A percentile compares a stretch with the other conserved stretches of the same genome.
Conservation (phyloP, 1,139 yeast species). For the Lipomyces yarrowii region DNA sequence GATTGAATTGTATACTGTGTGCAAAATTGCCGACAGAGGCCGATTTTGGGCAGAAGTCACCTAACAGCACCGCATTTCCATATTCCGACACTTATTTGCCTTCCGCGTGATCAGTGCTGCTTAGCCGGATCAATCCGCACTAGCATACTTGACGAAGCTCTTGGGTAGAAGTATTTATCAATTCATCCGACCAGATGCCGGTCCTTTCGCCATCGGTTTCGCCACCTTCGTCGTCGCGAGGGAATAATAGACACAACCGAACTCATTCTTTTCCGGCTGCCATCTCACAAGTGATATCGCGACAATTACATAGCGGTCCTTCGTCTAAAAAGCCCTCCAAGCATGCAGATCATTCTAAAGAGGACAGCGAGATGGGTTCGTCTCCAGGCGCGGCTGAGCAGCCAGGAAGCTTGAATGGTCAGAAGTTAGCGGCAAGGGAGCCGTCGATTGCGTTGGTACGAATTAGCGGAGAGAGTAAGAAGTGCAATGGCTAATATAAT, state of each 20-base stretch:
- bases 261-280: constrained; percentile 9
- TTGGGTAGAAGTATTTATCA: neutral
- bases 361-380: neutral
- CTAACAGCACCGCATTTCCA: neutral
- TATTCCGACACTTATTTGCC: neutral
- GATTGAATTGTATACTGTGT: neutral
- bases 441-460: neutral
- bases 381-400: neutral
- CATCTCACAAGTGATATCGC: constrained; percentile 15
- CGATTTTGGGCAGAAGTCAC: neutral
- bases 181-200: neutral
- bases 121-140: neutral
- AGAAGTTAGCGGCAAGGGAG: neutral
- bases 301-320: constrained; percentile 5
- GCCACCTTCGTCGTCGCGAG: neutral
- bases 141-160: neutral
- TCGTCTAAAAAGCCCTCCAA: neutral
- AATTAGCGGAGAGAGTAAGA: neutral
- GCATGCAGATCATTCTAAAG: neutral
- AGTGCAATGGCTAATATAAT: neutral
- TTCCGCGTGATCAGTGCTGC: neutral
- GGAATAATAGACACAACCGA: neutral
- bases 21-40: neutral
- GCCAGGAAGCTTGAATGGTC: neutral
- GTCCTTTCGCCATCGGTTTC: neutral